Evolutionary conservation across 2,329 filamentous ascomycete species (phyloP).

Genomic region (Akanthomyces dipterigenus): DNA sequence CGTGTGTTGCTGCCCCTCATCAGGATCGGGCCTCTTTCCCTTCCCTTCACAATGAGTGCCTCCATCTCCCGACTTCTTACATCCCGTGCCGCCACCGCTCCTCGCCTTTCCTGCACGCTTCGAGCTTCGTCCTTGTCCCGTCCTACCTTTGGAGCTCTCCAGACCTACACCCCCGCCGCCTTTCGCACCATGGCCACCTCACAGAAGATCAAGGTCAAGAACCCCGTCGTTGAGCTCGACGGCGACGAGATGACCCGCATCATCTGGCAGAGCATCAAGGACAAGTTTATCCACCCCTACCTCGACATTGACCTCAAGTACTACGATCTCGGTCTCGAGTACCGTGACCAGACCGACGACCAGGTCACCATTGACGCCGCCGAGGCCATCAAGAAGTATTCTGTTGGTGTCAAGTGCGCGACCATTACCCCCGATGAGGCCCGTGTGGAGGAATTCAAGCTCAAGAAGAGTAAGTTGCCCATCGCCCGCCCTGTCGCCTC

Average conservation of each 20-base stretch:
- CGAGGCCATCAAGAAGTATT: slow-evolving; percentile 98
- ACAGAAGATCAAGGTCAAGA: slow-evolving; percentile 98
- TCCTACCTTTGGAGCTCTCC: slow-evolving; percentile 33
- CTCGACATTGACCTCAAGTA: slow-evolving; percentile 98
- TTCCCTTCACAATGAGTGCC: slow-evolving; percentile 5
- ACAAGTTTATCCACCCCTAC: slow-evolving; percentile 96
- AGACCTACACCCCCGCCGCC: slow-evolving; percentile 58
- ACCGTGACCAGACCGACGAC: slow-evolving; percentile 94
- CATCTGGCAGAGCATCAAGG: slow-evolving; percentile 99
- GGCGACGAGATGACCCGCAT: slow-evolving; percentile 96
- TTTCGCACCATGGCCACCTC: slow-evolving; percentile 53
- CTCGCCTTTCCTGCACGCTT: slow-evolving; percentile 25
- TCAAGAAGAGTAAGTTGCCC: slow-evolving; percentile 78
- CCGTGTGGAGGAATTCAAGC: slow-evolving; percentile 93
- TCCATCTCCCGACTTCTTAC: slow-evolving; percentile 5
- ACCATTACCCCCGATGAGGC: slow-evolving; percentile 98
- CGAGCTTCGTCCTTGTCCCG: slow-evolving; percentile 26
- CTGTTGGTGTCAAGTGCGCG: slow-evolving; percentile 96
- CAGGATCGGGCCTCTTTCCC: neutral
- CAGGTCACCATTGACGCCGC: slow-evolving; percentile 92
- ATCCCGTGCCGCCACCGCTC: slow-evolving; percentile 1
- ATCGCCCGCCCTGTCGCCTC: slow-evolving; percentile 13
- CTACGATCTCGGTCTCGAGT: slow-evolving; percentile 88
- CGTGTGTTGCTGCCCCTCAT: neutral
- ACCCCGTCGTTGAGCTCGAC: slow-evolving; percentile 95